Evolutionary conservation across 2,329 filamentous ascomycete genomes (phyloP).

Genomic region (Fusarium coffeatum): DNA sequence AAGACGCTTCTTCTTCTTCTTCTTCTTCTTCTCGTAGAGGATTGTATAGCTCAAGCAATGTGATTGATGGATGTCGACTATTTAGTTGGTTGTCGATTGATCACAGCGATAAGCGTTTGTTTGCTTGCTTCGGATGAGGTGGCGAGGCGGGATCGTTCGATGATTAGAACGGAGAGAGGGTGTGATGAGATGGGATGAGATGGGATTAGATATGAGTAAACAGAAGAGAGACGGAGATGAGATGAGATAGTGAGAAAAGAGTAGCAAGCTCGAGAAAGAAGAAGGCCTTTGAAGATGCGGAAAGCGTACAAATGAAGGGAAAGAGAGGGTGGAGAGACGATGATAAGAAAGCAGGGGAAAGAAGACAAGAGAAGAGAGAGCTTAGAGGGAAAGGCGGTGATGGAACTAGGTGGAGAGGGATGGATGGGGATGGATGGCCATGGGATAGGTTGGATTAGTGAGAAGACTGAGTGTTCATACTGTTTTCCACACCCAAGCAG

Average conservation of each 20-base stretch:
- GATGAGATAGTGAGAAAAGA: slow-evolving; percentile 40
- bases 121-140: slow-evolving; percentile 43
- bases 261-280: slow-evolving; percentile 53
- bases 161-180: slow-evolving; percentile 31
- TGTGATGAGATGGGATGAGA: slow-evolving; percentile 14
- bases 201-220: slow-evolving; percentile 34
- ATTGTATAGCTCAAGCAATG: slow-evolving; percentile 36
- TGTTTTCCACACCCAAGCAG: slow-evolving; percentile 19
- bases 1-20: slow-evolving; percentile 53
- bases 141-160: slow-evolving; percentile 43
- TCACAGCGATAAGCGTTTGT: slow-evolving; percentile 40
- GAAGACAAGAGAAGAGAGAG: slow-evolving; percentile 51
- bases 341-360: slow-evolving; percentile 50
- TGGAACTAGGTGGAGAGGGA: slow-evolving; percentile 50
- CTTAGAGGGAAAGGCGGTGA: slow-evolving; percentile 52
- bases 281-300: slow-evolving; percentile 51
- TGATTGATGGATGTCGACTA: slow-evolving; percentile 27
- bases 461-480: slow-evolving; percentile 42
- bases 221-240: slow-evolving; percentile 37
- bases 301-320: slow-evolving; percentile 50
- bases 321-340: slow-evolving; percentile 50
- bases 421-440: slow-evolving; percentile 51
- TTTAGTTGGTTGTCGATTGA: slow-evolving; percentile 25
- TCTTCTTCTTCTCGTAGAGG: slow-evolving; percentile 47
- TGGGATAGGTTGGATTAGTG: slow-evolving; percentile 45